A percentile compares a stretch with the other conserved stretches of the same genome.
phyloP scores from a whole-genome alignment of 306 rosid species.

The Clitoria ternatea region DNA sequence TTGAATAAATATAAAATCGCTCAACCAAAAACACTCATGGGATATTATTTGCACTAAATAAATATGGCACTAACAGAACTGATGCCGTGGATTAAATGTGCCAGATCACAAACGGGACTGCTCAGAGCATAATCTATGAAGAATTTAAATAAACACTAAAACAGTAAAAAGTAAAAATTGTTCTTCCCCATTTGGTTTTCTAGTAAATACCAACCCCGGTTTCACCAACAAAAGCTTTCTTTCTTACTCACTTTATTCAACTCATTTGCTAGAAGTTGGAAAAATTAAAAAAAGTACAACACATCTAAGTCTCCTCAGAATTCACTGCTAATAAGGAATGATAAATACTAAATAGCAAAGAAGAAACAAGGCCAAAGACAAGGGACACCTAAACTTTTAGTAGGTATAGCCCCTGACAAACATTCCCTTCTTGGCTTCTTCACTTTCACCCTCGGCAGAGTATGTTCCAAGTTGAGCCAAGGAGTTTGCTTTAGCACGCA shows the following conservation, averaged over 20 bases:
- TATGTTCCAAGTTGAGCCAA: conserved; percentile 95
- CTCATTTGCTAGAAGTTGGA: conserved; percentile 26
- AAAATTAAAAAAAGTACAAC: conserved; percentile 21
- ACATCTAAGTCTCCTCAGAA: conserved; percentile 25
- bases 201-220: background rate
- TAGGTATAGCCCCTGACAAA: conserved; percentile 90
- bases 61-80: background rate
- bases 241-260: conserved; percentile 51
- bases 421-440: conserved; percentile 90
- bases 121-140: conserved; percentile 6
- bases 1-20: background rate
- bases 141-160: background rate
- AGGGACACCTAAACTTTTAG: conserved; percentile 28
- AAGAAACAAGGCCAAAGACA: conserved; percentile 3
- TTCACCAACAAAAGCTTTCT: conserved; percentile 24
- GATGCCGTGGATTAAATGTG: background rate
- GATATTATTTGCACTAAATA: background rate
- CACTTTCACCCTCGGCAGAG: conserved; percentile 77
- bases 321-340: conserved; percentile 1
- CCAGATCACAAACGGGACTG: background rate
- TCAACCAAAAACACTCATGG: background rate
- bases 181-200: background rate
- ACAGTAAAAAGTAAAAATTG: background rate
- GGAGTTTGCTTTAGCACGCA: conserved; percentile 96
- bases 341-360: conserved; percentile 6